Base-by-base conservation (phyloP, 2,329 filamentous ascomycete genomes). In the Talaromyces sp. region DNA sequence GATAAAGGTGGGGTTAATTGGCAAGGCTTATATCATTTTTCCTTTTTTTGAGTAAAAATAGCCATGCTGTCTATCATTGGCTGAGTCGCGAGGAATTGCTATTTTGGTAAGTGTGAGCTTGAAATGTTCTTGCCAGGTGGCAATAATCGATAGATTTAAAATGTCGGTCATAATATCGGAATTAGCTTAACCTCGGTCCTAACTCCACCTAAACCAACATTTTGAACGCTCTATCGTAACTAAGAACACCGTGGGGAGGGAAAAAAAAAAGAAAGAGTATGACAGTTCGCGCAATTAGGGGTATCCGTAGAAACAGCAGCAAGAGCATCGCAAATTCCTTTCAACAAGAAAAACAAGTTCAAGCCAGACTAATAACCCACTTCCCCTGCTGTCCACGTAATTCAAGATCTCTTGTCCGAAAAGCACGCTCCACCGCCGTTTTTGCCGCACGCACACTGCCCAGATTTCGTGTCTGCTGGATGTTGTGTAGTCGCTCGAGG, bases 371-470 rank as follows among this genome's bases (percentile, higher is more conserved):
- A 27, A 53, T 23, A 53, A 53, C 50, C 16, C 50, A 28, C 10
- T 31, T 31, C 8, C 50, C 50, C 30, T 53, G 27, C 10, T 53
- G 50, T 53, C 9, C 40, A 33, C 28, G 28, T 30, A 62, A 23
- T 31, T 51, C 60, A 4, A 62, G 34, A 52, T 62, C 56, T 28
- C n/a, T 42, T 5, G 62, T 65, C 3, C 64, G 65, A 62, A 69
- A 70, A 18, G 67, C 62, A 47, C 53, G 59, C 51, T 70, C 67
- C 27, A 71, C 68, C 27, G 67, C 64, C 53, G 65, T 61, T 5
- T 64, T 63, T 1, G 68, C 65, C 2, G 64, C 62, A 16, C 68
- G 63, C n/a, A 73, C 68, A 63, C 68, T 70, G 1, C 71, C 71
- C 31, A 73, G 57, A 57, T 73, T 72, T 9, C 70, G 64, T 1